phyloP scores from a whole-genome alignment of 192 early-diverging fungal species.

The Coemansia sp. region DNA sequence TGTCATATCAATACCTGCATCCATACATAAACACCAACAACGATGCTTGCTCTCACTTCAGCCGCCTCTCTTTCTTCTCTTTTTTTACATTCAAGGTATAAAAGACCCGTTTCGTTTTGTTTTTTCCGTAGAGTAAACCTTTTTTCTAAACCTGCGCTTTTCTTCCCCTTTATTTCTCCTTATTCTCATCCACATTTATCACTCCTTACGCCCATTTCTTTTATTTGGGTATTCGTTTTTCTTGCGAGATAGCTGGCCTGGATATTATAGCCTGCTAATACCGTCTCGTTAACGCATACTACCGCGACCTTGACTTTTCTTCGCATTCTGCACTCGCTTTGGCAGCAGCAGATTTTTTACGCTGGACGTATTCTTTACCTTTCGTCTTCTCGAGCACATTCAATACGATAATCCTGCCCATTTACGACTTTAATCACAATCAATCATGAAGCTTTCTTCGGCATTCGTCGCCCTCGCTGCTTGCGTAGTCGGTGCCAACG shows the following conservation, averaged over 20 bases:
- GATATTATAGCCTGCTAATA: too few relatives aligned
- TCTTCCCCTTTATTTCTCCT: constrained; percentile 9
- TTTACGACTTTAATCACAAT: constrained; percentile 4
- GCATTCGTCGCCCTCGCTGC: constrained; percentile 41
- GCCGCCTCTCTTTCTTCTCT: background rate
- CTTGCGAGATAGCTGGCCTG: constrained; percentile 1
- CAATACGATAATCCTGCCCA: constrained; percentile 2
- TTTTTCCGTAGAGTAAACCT: constrained; percentile 10
- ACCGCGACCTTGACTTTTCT: constrained; percentile 1
- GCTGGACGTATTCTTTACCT: constrained; percentile 2
- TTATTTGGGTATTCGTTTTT: background rate
- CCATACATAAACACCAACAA: background rate
- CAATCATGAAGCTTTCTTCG: constrained; percentile 45
- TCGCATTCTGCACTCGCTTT: background rate
- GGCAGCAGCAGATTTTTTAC: background rate
- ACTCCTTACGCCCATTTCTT: background rate
- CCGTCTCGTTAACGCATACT: background rate
- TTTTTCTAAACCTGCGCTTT: constrained; percentile 5
- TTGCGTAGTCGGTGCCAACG: constrained; percentile 20
- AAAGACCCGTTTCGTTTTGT: constrained; percentile 4
- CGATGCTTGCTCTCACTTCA: background rate
- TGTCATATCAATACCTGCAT: too few relatives aligned
- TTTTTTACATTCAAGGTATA: too few relatives aligned
- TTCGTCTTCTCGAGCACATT: background rate
- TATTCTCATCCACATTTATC: background rate